These are phyloP conservation scores for Pseudogymnoascus sp. DNA, from an alignment of 2,329 filamentous ascomycete species.

Conservation along the genomic window DNA sequence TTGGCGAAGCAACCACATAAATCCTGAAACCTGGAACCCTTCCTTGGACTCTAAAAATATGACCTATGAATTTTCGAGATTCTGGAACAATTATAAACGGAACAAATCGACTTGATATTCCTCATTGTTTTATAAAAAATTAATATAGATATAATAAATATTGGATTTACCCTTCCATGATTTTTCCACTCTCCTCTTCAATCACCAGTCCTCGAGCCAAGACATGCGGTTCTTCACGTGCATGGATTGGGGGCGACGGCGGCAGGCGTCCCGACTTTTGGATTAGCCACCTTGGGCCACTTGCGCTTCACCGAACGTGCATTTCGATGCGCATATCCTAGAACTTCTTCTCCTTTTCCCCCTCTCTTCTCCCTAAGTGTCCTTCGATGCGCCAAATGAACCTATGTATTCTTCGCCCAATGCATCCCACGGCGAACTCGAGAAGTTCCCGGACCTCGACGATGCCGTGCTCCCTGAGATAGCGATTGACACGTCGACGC, in stretches of 20 bases:
- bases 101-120: neutral
- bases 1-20: conserved; percentile 3
- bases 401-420: conserved; percentile 30
- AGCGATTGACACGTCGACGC: neutral
- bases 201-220: neutral
- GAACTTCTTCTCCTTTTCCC: neutral
- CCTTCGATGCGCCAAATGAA: conserved; percentile 22
- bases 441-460: conserved; percentile 26
- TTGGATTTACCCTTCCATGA: neutral
- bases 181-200: neutral
- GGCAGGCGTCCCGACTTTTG: neutral
- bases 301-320: conserved; percentile 4
- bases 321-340: conserved; percentile 6
- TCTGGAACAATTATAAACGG: neutral
- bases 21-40: neutral
- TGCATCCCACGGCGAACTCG: conserved; percentile 27
- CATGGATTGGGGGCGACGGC: neutral
- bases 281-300: neutral
- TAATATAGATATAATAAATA: neutral
- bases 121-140: neutral
- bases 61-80: neutral
- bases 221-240: conserved; percentile 4
- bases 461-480: conserved; percentile 22
- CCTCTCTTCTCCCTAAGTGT: neutral
- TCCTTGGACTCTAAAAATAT: conserved; percentile 1